Evolutionary conservation across 176 grass and related monocot genomes (phyloP).

Genomic region (Oryza longistaminata): DNA sequence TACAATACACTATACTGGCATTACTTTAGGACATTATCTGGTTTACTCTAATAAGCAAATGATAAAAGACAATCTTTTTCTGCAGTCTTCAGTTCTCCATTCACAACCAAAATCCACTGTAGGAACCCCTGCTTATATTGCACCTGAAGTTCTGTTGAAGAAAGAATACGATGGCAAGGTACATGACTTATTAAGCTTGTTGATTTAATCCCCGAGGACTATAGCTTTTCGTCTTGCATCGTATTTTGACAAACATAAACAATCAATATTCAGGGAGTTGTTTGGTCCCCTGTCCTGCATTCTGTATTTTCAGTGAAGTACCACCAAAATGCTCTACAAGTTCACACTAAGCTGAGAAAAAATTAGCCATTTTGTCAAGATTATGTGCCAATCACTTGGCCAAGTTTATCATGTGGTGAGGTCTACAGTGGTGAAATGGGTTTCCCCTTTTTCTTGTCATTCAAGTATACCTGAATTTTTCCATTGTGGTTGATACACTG

Average conservation of each 20-base stretch:
- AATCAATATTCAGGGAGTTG: neutral
- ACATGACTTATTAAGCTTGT: neutral
- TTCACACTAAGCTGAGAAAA: neutral
- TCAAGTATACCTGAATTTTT: neutral
- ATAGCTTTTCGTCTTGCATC: neutral
- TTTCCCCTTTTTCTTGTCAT: neutral
- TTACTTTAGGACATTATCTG: neutral
- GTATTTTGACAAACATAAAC: conserved; percentile 19
- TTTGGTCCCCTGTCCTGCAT: neutral
- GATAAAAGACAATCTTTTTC: conserved; percentile 18
- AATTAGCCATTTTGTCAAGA: conserved; percentile 2
- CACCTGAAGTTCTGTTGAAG: conserved; percentile 79
- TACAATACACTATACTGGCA: neutral
- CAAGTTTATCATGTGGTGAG: conserved; percentile 5
- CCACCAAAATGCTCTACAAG: neutral
- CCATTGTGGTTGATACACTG: neutral
- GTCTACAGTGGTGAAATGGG: neutral
- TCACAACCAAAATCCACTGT: conserved; percentile 88
- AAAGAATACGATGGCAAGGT: conserved; percentile 91
- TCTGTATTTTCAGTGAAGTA: neutral
- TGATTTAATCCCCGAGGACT: neutral
- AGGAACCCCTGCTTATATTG: conserved; percentile 82
- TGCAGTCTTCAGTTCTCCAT: conserved; percentile 83
- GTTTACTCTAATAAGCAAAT: conserved; percentile 21
- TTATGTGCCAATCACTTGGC: conserved; percentile 11